Evolutionary conservation across 306 rosid genomes (phyloP).

Genomic region (Delonix regia): DNA sequence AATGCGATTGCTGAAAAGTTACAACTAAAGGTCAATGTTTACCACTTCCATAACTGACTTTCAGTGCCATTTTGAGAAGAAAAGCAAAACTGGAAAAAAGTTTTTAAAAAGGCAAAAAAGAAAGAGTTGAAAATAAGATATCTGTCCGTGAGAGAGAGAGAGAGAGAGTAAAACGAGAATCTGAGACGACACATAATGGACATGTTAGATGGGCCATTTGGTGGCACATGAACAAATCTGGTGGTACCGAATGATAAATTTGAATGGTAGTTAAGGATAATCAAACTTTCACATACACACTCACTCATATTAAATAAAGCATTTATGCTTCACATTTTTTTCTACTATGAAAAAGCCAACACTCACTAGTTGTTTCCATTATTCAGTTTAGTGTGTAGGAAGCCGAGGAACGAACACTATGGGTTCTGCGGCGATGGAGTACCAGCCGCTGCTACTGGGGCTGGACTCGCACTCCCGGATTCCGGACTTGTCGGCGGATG

Average conservation of each 20-base stretch:
- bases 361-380: no score
- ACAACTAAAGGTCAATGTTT: constrained; percentile 2
- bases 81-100: neutral
- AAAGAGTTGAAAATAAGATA: neutral
- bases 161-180: neutral
- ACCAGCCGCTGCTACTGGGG: constrained; percentile 30
- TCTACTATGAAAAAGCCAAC: neutral
- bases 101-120: no score
- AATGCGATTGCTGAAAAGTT: neutral
- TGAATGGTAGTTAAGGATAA: constrained; percentile 18
- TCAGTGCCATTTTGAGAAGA: neutral
- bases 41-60: neutral
- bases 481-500: constrained; percentile 45
- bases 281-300: neutral
- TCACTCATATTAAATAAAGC: neutral
- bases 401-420: neutral
- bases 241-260: neutral
- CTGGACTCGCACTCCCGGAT: constrained; percentile 42
- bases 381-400: neutral
- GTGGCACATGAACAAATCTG: neutral
- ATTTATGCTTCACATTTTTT: neutral
- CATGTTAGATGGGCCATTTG: neutral
- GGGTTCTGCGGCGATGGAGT: constrained; percentile 28
- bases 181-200: neutral
- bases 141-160: neutral